Base-by-base conservation (phyloP, 805 yeast genomes). In the Lipomyces chichibuensis region DNA sequence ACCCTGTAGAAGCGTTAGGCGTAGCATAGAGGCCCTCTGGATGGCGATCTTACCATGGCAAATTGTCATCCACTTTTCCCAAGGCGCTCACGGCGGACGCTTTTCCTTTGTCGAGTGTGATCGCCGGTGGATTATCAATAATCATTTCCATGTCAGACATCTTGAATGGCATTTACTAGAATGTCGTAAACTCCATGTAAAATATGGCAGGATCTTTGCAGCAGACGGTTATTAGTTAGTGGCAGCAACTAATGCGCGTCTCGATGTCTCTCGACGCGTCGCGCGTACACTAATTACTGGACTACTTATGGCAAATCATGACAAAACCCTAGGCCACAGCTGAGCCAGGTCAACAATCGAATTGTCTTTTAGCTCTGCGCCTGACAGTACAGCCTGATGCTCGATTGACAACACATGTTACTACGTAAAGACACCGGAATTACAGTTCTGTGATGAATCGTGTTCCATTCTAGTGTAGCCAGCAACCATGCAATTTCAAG, bases 1-100 rank as follows among this genome's bases (percentile, higher is more conserved):
- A 95, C 96, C 99, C 83, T 77, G 46, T 9, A 11, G 14, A 13
- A 27, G 6, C 3, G 20, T 55, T 59, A 61, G 32, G 32, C 33
- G 9, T 27, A 5, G 32, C 2, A 59, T 37, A 49, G 20, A 1
- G 32, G 43, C 14, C 53, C 46, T 3, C 43, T 11, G 49, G 3
- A 17, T 43, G 20, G 8, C 9, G 23, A 37, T 17, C 71, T 29
- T 56, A 69, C 72, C 72, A 69, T 23, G 72, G 73, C 49, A 70
- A 57, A 29, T 25, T 56, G 25, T 70, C 69, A 17, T 70, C 61
- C 27, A 20, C 59, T 35, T 59, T 55, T 4, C 59, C 57, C 59
- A 29, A 4, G 27, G 53, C 11, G 14, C 27, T 49, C 53, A 49
- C n/a, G 33, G 55, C 25, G 1, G 32, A 29, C 55, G 33, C n/a